These are phyloP conservation scores for Camillea tinctor DNA, from an alignment of 2,329 filamentous ascomycete genomes.

Conservation along the genomic window DNA sequence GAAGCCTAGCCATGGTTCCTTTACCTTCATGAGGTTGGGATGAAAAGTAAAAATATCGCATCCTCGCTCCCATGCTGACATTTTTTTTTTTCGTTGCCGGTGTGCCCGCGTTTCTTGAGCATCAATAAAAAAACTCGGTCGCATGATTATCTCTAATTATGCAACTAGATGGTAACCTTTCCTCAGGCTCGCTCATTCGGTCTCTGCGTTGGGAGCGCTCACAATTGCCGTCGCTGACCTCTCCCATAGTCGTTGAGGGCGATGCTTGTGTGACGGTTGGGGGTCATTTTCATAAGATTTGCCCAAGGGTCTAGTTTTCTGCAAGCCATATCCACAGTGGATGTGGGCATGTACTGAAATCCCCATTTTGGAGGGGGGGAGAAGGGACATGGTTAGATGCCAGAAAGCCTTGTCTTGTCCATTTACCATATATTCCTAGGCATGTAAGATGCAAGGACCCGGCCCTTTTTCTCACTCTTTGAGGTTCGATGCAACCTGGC, in stretches of 20 bases:
- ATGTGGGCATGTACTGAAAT: neutral
- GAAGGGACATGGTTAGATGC: neutral
- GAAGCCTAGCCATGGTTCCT: slow-evolving; percentile 1
- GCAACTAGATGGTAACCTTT: neutral
- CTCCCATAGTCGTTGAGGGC: neutral
- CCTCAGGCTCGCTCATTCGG: neutral
- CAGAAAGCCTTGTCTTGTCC: neutral
- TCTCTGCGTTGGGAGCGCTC: neutral
- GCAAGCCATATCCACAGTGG: neutral
- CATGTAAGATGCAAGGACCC: neutral
- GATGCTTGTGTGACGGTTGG: neutral
- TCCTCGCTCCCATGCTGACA: neutral
- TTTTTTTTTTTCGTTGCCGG: neutral
- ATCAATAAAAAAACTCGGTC: neutral
- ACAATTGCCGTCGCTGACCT: neutral
- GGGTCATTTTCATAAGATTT: neutral
- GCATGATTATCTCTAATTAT: neutral
- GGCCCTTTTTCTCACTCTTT: neutral
- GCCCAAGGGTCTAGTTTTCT: neutral
- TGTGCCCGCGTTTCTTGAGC: neutral
- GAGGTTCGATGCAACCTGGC: neutral
- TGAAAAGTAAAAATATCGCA: neutral
- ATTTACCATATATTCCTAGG: neutral
- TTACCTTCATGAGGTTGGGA: neutral
- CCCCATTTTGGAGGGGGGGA: neutral